Conservation (phyloP, 352 stramenopile species). For the Discostella stelligera region DNA sequence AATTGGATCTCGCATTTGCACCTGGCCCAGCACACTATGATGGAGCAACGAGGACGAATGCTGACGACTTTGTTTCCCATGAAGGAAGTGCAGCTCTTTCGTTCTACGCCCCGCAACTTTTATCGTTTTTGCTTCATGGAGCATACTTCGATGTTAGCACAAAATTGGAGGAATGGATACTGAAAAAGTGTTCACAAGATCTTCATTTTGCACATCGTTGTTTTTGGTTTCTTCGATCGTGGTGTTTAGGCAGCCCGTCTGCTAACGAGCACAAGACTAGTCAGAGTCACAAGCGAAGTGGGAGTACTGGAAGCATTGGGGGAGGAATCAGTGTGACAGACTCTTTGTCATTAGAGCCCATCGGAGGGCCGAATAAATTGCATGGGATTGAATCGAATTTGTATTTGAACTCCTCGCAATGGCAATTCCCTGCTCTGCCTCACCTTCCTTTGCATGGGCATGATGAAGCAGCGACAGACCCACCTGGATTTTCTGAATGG, state of each 20-base stretch:
- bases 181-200: slow-evolving; percentile 70
- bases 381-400: slow-evolving; percentile 48
- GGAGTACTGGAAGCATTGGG: slow-evolving; percentile 14
- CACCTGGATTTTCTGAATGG: slow-evolving; percentile 23
- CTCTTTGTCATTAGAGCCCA: slow-evolving; percentile 20
- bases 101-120: slow-evolving; percentile 79
- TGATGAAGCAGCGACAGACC: slow-evolving; percentile 17
- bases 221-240: slow-evolving; percentile 81
- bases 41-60: slow-evolving; percentile 14
- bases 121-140: slow-evolving; percentile 81
- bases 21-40: slow-evolving; percentile 5
- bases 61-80: slow-evolving; percentile 5
- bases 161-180: slow-evolving; percentile 77
- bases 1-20: slow-evolving; percentile 70
- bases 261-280: slow-evolving; percentile 18
- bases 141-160: slow-evolving; percentile 68
- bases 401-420: slow-evolving; percentile 36
- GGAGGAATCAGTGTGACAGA: slow-evolving; percentile 15
- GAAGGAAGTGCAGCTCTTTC: slow-evolving; percentile 60
- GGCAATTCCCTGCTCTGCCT: not conserved
- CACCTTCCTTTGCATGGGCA: slow-evolving; percentile 15
- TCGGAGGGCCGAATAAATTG: slow-evolving; percentile 28
- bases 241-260: slow-evolving; percentile 54
- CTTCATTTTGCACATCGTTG: slow-evolving; percentile 81
- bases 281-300: slow-evolving; percentile 8